Percentiles rank a stretch among this genome's conserved stretches.
These are phyloP conservation scores for Lyophyllum atratum DNA, from an alignment of 768 basidiomycete genomes.

Conservation along the genomic window DNA sequence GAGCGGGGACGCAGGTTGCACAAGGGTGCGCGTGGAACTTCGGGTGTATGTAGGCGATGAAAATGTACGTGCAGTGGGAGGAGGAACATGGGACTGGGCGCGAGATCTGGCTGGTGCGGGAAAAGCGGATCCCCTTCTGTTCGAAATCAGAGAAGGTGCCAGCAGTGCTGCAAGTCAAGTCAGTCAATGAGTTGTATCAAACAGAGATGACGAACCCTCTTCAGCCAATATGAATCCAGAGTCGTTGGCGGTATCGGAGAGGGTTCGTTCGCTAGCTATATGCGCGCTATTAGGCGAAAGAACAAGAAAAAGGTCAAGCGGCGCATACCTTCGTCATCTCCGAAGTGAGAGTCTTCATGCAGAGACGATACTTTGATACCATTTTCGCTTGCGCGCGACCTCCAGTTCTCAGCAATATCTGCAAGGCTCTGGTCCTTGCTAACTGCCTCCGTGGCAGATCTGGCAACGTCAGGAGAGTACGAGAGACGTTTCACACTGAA, in stretches of 20 bases:
- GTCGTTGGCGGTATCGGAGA: constrained; percentile 50
- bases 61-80: constrained; percentile 30
- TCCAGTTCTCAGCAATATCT: constrained; percentile 71
- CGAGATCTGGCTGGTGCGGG: constrained; percentile 47
- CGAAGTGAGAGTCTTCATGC: constrained; percentile 48
- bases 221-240: constrained; percentile 47
- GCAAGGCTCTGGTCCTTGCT: constrained; percentile 51
- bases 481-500: constrained; percentile 43
- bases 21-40: constrained; percentile 22
- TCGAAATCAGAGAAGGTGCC: constrained; percentile 59
- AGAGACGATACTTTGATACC: constrained; percentile 64
- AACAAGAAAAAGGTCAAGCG: constrained; percentile 18
- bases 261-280: constrained; percentile 53
- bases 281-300: constrained; percentile 37
- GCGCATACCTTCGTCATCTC: constrained; percentile 47
- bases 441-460: constrained; percentile 14
- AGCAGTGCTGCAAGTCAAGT: constrained; percentile 45
- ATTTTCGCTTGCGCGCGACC: constrained; percentile 68
- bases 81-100: constrained; percentile 56
- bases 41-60: constrained; percentile 39
- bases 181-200: constrained; percentile 18
- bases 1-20: constrained; percentile 34
- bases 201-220: constrained; percentile 40
- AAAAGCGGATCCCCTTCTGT: constrained; percentile 30
- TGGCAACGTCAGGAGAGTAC: constrained; percentile 46